Percentiles rank a stretch among this genome's conserved stretches.
phyloP scores from a whole-genome alignment of 495 filamentous ascomycete genomes.

The Podospora comata region DNA sequence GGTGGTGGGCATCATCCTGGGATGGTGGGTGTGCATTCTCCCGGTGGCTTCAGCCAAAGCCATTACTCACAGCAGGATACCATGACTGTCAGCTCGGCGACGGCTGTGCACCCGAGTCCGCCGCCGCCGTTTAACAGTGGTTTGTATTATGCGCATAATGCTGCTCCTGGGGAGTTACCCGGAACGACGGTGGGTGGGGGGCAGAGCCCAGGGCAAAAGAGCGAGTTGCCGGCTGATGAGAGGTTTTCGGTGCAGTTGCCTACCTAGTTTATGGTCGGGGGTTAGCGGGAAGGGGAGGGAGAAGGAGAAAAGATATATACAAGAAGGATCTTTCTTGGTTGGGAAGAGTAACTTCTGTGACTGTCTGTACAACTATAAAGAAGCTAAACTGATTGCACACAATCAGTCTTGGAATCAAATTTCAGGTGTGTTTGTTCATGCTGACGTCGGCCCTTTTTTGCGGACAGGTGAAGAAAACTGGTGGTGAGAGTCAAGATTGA shows the following conservation, averaged over 20 bases:
- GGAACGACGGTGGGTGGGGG: constrained; percentile 3
- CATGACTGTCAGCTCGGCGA: background rate
- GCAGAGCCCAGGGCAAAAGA: constrained; percentile 19
- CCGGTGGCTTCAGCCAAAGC: background rate
- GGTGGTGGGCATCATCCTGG: background rate
- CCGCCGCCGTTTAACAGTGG: background rate
- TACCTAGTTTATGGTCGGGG: background rate
- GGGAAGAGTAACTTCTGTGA: background rate
- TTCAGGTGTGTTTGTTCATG: too few relatives aligned
- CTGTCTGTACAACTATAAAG: background rate
- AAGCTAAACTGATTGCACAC: background rate
- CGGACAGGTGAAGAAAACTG: too few relatives aligned
- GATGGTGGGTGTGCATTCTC: background rate
- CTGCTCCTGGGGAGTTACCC: background rate
- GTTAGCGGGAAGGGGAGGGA: background rate
- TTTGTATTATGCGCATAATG: background rate
- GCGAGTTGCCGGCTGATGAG: constrained; percentile 22
- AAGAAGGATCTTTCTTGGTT: background rate
- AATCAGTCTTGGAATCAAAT: background rate
- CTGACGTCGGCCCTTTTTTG: too few relatives aligned
- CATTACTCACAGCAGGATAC: background rate
- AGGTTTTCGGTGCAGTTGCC: constrained; percentile 2
- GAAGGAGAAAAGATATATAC: background rate
- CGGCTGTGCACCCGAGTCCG: background rate
- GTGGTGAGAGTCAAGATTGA: too few relatives aligned